Percentiles rank a stretch among this genome's conserved stretches.
Evolutionary conservation across 495 filamentous ascomycete species (phyloP).

Genomic region (Rhypophila decipiens): DNA sequence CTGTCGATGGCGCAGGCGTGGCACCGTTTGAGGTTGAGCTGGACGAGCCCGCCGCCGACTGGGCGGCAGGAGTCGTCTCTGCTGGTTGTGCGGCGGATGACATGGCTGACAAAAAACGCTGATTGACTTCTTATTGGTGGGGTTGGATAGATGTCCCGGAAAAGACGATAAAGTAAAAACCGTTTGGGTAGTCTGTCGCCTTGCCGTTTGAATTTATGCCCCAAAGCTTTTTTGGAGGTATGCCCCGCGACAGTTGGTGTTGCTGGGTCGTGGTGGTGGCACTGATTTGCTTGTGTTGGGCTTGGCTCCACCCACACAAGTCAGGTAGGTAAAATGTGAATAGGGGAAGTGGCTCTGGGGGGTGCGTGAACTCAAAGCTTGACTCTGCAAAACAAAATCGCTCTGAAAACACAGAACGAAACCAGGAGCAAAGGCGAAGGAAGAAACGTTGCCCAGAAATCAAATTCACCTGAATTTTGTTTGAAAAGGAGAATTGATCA

Average conservation of each 20-base stretch:
- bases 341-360: not conserved
- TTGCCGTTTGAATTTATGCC: no score
- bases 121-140: no score
- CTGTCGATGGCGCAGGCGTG: constrained; percentile 38
- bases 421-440: constrained; percentile 14
- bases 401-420: not conserved
- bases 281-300: no score
- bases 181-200: no score
- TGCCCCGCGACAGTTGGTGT: no score
- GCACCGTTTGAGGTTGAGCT: constrained; percentile 34
- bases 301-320: not conserved
- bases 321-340: not conserved
- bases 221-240: no score
- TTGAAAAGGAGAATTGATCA: constrained; percentile 6
- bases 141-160: no score
- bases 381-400: not conserved
- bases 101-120: no score
- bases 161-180: no score
- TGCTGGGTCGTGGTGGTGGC: no score
- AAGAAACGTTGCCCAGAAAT: constrained; percentile 9
- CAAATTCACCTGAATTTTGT: constrained; percentile 9
- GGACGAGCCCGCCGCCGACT: constrained; percentile 14
- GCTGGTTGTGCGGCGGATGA: no score
- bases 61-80: constrained; percentile 5
- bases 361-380: not conserved